Conservation (phyloP, 768 basidiomycete genomes). For the Melanogaster broomeanus region DNA sequence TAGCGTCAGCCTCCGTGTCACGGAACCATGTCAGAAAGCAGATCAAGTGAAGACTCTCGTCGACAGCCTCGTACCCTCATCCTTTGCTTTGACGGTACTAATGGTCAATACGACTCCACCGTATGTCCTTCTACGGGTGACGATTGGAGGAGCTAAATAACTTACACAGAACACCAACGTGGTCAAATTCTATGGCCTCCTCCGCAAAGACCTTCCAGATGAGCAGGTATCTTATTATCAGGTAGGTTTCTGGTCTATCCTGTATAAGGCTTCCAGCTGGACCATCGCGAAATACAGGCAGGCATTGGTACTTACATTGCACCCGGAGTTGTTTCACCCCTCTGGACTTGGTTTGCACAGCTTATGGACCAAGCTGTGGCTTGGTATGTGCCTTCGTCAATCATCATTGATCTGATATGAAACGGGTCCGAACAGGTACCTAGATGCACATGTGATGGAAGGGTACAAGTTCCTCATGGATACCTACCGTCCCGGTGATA, state of each 20-base stretch:
- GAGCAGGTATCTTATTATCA: constrained; percentile 73
- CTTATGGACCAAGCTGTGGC: constrained; percentile 70
- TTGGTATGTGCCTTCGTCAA: constrained; percentile 45
- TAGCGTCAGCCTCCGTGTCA: neutral
- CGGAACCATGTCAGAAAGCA: constrained; percentile 18
- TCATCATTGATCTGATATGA: neutral
- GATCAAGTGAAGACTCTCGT: neutral
- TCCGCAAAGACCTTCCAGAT: constrained; percentile 56
- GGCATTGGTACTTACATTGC: constrained; percentile 53
- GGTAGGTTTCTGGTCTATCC: constrained; percentile 34
- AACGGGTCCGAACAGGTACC: constrained; percentile 48
- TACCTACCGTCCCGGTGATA: constrained; percentile 72
- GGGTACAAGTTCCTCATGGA: constrained; percentile 83
- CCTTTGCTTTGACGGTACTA: constrained; percentile 73
- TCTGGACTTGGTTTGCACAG: constrained; percentile 59
- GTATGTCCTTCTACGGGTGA: constrained; percentile 34
- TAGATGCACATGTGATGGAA: constrained; percentile 69
- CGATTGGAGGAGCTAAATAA: neutral
- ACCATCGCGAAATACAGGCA: constrained; percentile 30
- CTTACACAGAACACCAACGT: constrained; percentile 60
- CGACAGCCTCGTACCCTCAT: constrained; percentile 47
- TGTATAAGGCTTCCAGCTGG: neutral
- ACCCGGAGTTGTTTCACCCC: constrained; percentile 66
- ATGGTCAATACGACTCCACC: constrained; percentile 47
- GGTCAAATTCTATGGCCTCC: constrained; percentile 66